Evolutionary conservation across 106 monocot genomes (phyloP), one percentile per base, ranked within the genome.

Genomic region (Xerophyta viscosa): DNA sequence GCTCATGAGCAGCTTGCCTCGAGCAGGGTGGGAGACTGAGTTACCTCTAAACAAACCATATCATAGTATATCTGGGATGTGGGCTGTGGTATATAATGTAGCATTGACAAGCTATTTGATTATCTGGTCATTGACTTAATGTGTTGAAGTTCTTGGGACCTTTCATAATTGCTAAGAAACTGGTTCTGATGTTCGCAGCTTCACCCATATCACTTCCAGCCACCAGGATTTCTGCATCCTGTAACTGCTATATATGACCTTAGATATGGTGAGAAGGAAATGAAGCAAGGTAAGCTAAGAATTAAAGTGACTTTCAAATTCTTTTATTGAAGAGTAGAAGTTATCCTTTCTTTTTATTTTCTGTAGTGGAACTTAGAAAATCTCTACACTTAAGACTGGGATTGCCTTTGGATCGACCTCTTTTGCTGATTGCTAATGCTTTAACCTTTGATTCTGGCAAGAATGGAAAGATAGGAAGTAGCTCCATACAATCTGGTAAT

Each of bases 371-470:
- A 43, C 61, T 80, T 46, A 90, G 98, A 67, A 98, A 66, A 77
- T 64, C 77, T 51, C 60, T 98, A 48, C 98, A 98, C 52, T 74
- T 70, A 46, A 73, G 86, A 57, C 55, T 98, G 26, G 77, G 78
- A 28, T 75, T 98, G 51, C 90, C 89, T 0, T 58, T 98, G 50
- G 90, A 98, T 64, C 82, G 98, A 25, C 89, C 89, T 71, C 70
- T 98, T 59, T 65, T 98, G 24, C 85, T 77, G 6, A 77, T 75
- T 49, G 66, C 90, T 37, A 98, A 80, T 80, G 66, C 98, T 11
- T 43, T 96, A 56, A 48, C 15, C 66, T 90, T 83, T 77, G 39
- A 39, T 3, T 39, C 39, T 8, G 62, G 46, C 20, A 44, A 21
- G 1, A 57, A 64, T 6, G 56, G 14, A 26, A 50, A 15, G 8